These are phyloP conservation scores for Aureobasidium pullulans DNA, from an alignment of 2,329 filamentous ascomycete genomes.

Conservation along the genomic window DNA sequence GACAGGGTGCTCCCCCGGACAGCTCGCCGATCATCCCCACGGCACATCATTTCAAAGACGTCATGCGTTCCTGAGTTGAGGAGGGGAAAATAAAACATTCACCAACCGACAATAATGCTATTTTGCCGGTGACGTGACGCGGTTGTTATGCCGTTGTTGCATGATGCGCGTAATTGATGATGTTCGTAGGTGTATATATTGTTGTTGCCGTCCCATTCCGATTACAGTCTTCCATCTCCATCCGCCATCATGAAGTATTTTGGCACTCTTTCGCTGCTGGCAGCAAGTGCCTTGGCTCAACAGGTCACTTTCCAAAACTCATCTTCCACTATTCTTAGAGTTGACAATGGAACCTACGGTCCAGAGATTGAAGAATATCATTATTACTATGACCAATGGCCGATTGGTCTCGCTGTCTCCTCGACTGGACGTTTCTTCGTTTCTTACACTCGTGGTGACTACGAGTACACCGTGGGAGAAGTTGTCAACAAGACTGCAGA, in stretches of 20 bases:
- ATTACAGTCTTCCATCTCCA: not conserved
- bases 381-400: constrained; percentile 39
- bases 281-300: constrained; percentile 13
- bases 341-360: constrained; percentile 43
- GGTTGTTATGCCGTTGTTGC: not conserved
- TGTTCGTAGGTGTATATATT: not conserved
- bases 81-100: not conserved
- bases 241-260: constrained; percentile 9
- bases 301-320: constrained; percentile 22
- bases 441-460: constrained; percentile 40
- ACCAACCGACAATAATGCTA: not conserved
- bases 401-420: constrained; percentile 39
- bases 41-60: not conserved
- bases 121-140: not conserved
- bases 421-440: constrained; percentile 37
- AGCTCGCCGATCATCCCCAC: not conserved
- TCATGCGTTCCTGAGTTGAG: not conserved
- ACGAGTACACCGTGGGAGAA: constrained; percentile 42
- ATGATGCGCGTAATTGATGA: not conserved
- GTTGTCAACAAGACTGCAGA: constrained; percentile 42
- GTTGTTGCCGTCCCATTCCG: not conserved
- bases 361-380: constrained; percentile 42
- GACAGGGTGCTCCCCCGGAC: constrained; percentile 3
- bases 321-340: constrained; percentile 31
- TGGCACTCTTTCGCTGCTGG: constrained; percentile 6